Conservation (phyloP, 164 flowering plant species). For the Pachysandra terminalis region DNA sequence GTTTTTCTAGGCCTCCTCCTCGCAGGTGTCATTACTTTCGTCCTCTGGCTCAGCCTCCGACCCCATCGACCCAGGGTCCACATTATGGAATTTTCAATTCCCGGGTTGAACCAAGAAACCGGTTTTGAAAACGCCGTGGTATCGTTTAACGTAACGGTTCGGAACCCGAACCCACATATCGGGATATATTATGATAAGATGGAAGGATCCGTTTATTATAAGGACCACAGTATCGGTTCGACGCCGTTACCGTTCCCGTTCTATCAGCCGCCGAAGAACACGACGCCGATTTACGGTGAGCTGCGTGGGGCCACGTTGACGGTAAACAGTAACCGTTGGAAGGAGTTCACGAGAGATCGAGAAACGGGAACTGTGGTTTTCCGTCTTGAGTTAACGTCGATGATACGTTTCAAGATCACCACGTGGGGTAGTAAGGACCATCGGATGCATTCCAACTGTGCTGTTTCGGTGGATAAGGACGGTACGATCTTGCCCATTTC, state of each 20-base stretch:
- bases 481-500: constrained; percentile 45
- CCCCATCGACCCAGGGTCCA: constrained; percentile 88
- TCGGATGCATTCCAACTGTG: constrained; percentile 61
- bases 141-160: constrained; percentile 51
- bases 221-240: constrained; percentile 47
- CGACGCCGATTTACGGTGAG: constrained; percentile 36
- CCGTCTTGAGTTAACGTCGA: constrained; percentile 51
- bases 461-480: constrained; percentile 49
- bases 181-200: constrained; percentile 58
- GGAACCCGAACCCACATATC: constrained; percentile 69
- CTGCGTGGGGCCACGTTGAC: constrained; percentile 45
- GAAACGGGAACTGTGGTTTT: constrained; percentile 53
- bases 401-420: constrained; percentile 56
- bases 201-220: constrained; percentile 45
- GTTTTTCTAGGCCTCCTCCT: constrained; percentile 52
- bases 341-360: constrained; percentile 36
- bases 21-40: constrained; percentile 61
- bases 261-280: constrained; percentile 70
- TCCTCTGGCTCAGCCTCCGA: constrained; percentile 80
- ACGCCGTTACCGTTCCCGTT: constrained; percentile 38
- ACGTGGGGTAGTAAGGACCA: constrained; percentile 57
- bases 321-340: constrained; percentile 39
- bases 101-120: constrained; percentile 37
- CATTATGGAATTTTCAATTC: constrained; percentile 50
- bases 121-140: constrained; percentile 50